Percentiles rank a stretch among this genome's conserved stretches.
These are phyloP conservation scores for Phytophthora lateralis DNA, from an alignment of 352 stramenopile genomes.

Conservation along the genomic window DNA sequence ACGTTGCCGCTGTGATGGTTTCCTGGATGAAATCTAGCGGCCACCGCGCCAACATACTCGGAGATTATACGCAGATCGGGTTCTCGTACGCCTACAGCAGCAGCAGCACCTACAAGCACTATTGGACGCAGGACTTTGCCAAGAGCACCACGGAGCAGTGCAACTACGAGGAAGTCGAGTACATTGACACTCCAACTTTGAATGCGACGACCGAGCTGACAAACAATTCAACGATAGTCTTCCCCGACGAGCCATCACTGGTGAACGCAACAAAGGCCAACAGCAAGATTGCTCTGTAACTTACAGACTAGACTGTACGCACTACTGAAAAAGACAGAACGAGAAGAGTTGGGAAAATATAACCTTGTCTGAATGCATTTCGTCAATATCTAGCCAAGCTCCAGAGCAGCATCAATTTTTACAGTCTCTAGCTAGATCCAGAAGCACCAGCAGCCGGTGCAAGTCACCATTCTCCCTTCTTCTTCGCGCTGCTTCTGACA, in stretches of 20 bases:
- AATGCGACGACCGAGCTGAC: constrained; percentile 7
- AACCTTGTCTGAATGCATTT: too few relatives aligned
- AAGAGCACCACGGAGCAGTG: constrained; percentile 29
- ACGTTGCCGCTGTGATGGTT: constrained; percentile 42
- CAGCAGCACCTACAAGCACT: constrained; percentile 41
- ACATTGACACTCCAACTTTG: constrained; percentile 7
- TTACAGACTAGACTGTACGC: background rate
- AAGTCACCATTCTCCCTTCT: constrained; percentile 18
- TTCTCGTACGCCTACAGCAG: constrained; percentile 36
- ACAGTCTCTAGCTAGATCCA: constrained; percentile 11
- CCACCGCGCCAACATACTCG: constrained; percentile 51
- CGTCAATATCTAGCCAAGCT: background rate
- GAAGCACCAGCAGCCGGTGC: constrained; percentile 29
- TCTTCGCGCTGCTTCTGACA: background rate
- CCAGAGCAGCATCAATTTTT: background rate
- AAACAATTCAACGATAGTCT: constrained; percentile 3
- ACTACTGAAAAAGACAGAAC: background rate
- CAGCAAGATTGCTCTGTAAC: background rate
- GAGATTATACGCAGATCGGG: constrained; percentile 38
- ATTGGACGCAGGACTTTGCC: constrained; percentile 61
- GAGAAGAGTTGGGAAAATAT: too few relatives aligned
- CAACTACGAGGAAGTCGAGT: constrained; percentile 17
- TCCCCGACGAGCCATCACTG: background rate
- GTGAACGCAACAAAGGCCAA: constrained; percentile 4
- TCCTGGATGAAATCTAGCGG: constrained; percentile 58